Base-by-base conservation (phyloP, 768 basidiomycete species). In the Rhodosporidiobolus sp. region DNA sequence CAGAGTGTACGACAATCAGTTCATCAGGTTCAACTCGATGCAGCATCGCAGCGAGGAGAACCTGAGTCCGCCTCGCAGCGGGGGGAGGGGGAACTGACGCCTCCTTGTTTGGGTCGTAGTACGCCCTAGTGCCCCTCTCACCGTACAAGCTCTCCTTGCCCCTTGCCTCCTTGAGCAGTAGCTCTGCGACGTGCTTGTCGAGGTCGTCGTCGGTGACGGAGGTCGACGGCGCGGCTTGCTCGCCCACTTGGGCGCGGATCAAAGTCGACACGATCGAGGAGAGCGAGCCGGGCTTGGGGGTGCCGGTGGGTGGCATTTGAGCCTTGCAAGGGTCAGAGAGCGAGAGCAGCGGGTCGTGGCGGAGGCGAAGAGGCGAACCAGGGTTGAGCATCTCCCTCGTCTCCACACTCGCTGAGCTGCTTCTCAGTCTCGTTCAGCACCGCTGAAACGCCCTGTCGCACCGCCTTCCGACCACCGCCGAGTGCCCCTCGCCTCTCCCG, bases 141-240 rank as follows among this genome's bases (percentile, higher is more conserved):
- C 74, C 76, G 80, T 93, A 97, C 68, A 83, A 85, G 77, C 90
- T 87, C 46, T 92, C 92, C 81, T 93, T 91, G 84, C 89, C 88
- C 83, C 91, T 92, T 3, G 96, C 95, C 81, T 98, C 96, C 75
- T 87, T 88, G 52, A 97, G 86, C 63, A 99, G 89, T 67, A 98
- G 86, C 63, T 93, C 90, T 4, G 92, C 92, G 38, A 99, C 92
- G 78, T 92, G 91, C 56, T 87, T 86, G 82, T 98, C 95, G 57
- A 98, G 86, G 77, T 96, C 92, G 77, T 54, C 65, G 65, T 70
- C 69, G 6, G 34, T 12, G 19, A 58, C 60, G 6, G 17, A 22
- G 26, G 50, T 8, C 4, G 59, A 17, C 9, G 60, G 17, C n/a
- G 61, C 14, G 10, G 70, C 53, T 1, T 65, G 8, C 2, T n/a